A percentile compares a stretch with the other conserved stretches of the same genome.
These are phyloP conservation scores for Miscanthus lutarioriparius DNA, from an alignment of 176 grass and related monocot genomes.

Conservation along the genomic window DNA sequence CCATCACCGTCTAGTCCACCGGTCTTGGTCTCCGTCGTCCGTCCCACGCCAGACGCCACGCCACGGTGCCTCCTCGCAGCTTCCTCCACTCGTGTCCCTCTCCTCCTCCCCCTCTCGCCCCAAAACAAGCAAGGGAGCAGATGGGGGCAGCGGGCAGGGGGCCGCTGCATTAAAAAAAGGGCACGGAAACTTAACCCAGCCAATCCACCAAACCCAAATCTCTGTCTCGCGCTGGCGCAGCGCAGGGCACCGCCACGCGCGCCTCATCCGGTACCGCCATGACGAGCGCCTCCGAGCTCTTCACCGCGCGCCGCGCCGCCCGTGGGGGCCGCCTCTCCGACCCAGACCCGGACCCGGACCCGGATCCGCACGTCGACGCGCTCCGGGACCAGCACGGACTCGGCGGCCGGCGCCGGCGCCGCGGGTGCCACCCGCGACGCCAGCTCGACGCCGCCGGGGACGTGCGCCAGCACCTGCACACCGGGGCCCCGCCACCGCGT, in stretches of 20 bases:
- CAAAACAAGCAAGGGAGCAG: background rate
- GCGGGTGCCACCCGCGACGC: conserved; percentile 43
- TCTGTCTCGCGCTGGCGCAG: background rate
- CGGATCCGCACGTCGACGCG: conserved; percentile 37
- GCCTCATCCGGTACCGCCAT: conserved; percentile 39
- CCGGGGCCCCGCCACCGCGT: conserved; percentile 32
- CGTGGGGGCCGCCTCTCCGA: conserved; percentile 57
- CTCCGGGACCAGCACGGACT: conserved; percentile 44
- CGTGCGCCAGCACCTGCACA: conserved; percentile 38
- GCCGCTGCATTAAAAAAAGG: background rate
- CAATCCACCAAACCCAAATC: conserved; percentile 10
- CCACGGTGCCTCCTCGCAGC: conserved; percentile 9
- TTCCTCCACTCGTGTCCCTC: conserved; percentile 34
- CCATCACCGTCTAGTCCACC: conserved; percentile 19
- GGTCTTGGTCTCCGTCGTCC: background rate
- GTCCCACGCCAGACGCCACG: background rate
- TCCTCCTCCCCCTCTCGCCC: no score
- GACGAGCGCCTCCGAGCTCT: conserved; percentile 96
- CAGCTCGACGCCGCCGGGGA: conserved; percentile 46
- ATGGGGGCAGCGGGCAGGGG: background rate
- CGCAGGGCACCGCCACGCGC: background rate
- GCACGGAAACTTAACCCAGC: background rate
- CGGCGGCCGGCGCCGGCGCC: conserved; percentile 26
- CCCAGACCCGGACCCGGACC: conserved; percentile 38
- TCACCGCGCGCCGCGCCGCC: conserved; percentile 59